Percentiles rank a stretch among this genome's conserved stretches.
phyloP scores from a whole-genome alignment of 768 basidiomycete species.

The Macrolepiota fuliginosa region DNA sequence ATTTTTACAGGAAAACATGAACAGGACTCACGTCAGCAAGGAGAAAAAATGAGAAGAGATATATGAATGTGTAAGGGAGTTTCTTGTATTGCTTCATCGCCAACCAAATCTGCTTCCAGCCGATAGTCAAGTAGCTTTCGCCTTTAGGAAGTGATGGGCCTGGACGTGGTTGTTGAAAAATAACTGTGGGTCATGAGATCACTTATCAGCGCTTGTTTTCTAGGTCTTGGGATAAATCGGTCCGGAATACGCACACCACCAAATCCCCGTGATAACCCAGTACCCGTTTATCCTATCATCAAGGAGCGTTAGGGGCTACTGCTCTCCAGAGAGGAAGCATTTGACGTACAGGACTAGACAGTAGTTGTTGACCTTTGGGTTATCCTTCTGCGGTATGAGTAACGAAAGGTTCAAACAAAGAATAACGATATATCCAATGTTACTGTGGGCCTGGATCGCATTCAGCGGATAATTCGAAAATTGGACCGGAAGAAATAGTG shows the following conservation, averaged over 20 bases:
- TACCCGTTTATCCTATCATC: slow-evolving; percentile 61
- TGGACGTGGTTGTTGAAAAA: slow-evolving; percentile 82
- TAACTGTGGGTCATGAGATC: slow-evolving; percentile 44
- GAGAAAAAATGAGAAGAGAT: slow-evolving; percentile 75
- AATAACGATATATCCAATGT: slow-evolving; percentile 69
- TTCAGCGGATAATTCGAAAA: not conserved
- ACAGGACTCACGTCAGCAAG: slow-evolving; percentile 60
- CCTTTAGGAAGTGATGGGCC: slow-evolving; percentile 78
- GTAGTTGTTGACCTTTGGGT: slow-evolving; percentile 74
- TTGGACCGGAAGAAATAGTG: not conserved
- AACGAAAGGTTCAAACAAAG: slow-evolving; percentile 68
- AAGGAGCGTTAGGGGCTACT: not conserved
- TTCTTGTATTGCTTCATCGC: slow-evolving; percentile 74
- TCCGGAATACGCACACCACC: slow-evolving; percentile 71
- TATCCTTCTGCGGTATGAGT: slow-evolving; percentile 55
- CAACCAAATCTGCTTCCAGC: slow-evolving; percentile 88
- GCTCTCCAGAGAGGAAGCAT: not conserved
- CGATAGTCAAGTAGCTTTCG: slow-evolving; percentile 75
- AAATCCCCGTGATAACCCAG: slow-evolving; percentile 78
- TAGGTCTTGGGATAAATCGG: not conserved
- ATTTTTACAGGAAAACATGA: not conserved
- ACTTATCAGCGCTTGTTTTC: not conserved
- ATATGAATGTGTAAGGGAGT: slow-evolving; percentile 80
- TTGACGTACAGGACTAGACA: slow-evolving; percentile 59
- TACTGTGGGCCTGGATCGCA: slow-evolving; percentile 60